Conservation (phyloP, 768 basidiomycete species). For the Dioszegia aurantiaca region DNA sequence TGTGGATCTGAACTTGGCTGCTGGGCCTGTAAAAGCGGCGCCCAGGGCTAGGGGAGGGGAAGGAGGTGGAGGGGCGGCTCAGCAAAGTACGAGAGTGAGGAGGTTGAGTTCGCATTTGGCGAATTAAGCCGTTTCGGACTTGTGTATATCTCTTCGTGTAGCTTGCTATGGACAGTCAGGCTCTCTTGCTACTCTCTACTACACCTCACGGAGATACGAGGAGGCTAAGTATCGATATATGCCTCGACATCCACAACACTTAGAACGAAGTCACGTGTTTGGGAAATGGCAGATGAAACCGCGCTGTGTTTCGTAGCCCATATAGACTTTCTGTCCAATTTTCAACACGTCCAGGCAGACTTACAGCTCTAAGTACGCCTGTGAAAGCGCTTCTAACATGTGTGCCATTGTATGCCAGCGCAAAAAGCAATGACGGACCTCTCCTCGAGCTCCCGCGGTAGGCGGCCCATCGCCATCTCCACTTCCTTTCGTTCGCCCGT, state of each 20-base stretch:
- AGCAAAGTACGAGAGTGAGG: constrained; percentile 6
- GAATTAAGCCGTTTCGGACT: constrained; percentile 9
- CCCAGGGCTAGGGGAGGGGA: not conserved
- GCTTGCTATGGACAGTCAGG: not conserved
- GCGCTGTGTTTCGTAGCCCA: too few species aligned
- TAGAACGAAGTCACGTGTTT: too few species aligned
- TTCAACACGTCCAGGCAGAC: too few species aligned
- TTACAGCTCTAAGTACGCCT: too few species aligned
- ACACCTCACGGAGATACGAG: too few species aligned
- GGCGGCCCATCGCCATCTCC: constrained; percentile 2
- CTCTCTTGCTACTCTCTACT: not conserved
- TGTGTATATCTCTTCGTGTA: constrained; percentile 4
- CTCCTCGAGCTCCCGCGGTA: not conserved
- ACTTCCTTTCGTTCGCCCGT: constrained; percentile 12
- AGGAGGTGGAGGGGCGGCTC: not conserved
- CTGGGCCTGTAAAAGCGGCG: not conserved
- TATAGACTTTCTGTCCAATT: too few species aligned
- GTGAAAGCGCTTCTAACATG: too few species aligned
- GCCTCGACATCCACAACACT: too few species aligned
- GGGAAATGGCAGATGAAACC: too few species aligned
- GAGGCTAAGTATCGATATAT: too few species aligned
- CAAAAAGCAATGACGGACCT: not conserved
- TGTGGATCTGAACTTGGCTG: not conserved
- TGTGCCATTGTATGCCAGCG: too few species aligned
- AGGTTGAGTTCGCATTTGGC: constrained; percentile 24